phyloP scores from a whole-genome alignment of 129 eudicot genomes.

The Daucus carota region DNA sequence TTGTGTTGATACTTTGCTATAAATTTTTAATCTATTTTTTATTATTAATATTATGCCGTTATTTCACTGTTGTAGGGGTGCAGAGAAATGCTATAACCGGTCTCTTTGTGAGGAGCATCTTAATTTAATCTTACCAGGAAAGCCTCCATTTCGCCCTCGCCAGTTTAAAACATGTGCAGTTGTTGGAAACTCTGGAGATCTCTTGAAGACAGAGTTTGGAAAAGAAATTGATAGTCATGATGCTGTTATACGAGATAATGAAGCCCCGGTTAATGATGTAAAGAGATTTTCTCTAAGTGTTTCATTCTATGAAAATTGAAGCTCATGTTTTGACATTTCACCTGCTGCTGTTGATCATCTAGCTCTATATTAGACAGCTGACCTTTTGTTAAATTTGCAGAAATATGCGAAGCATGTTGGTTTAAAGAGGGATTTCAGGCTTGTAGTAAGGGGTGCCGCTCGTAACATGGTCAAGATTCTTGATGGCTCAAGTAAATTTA shows the following conservation, averaged over 20 bases:
- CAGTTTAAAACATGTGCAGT: slow-evolving; percentile 92
- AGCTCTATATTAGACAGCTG: slow-evolving; percentile 3
- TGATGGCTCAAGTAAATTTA: slow-evolving; percentile 69
- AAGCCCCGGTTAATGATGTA: slow-evolving; percentile 96
- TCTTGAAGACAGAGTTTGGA: slow-evolving; percentile 88
- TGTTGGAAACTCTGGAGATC: slow-evolving; percentile 98
- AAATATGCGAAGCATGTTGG: slow-evolving; percentile 95
- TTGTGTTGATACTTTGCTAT: background rate
- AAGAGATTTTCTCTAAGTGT: background rate
- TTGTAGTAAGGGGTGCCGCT: slow-evolving; percentile 96
- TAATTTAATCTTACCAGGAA: slow-evolving; percentile 71
- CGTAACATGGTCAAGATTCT: slow-evolving; percentile 86
- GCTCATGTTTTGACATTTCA: background rate
- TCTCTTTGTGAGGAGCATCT: slow-evolving; percentile 93
- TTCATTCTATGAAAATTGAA: background rate
- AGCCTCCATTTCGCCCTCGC: slow-evolving; percentile 94
- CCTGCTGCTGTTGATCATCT: slow-evolving; percentile 1
- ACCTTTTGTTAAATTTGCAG: slow-evolving; percentile 31
- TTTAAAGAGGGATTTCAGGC: slow-evolving; percentile 84
- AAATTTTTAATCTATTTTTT: background rate
- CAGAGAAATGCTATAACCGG: slow-evolving; percentile 72
- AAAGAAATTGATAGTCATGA: slow-evolving; percentile 95
- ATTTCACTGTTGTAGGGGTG: slow-evolving; percentile 48
- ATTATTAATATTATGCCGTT: background rate
- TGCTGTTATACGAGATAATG: slow-evolving; percentile 92